phyloP scores from a whole-genome alignment of 352 stramenopile species.

The Blastocystis sp. region DNA sequence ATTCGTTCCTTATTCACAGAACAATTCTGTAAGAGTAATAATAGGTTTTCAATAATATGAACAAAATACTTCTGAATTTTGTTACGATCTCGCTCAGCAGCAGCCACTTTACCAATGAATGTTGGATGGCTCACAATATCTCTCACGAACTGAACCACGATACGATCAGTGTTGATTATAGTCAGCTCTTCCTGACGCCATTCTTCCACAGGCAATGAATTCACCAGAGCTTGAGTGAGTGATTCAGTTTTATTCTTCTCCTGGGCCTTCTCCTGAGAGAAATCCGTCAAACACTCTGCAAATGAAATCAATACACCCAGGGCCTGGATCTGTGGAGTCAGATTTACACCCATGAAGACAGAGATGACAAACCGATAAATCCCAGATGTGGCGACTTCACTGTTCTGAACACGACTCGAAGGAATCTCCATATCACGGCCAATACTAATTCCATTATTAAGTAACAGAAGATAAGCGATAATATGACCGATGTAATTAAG shows the following conservation, averaged over 20 bases:
- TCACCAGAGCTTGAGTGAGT: background rate
- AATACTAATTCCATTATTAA: background rate
- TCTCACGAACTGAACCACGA: constrained; percentile 9
- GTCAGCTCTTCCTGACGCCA: background rate
- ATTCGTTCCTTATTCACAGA: background rate
- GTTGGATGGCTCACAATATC: background rate
- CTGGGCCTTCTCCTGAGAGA: background rate
- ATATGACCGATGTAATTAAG: constrained; percentile 44
- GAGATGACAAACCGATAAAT: constrained; percentile 24
- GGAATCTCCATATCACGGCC: background rate
- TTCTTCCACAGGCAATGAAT: background rate
- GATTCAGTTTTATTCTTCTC: background rate
- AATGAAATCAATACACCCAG: constrained; percentile 34
- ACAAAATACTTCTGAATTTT: constrained; percentile 63
- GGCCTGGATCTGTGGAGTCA: constrained; percentile 41
- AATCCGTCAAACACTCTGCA: background rate
- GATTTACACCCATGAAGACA: constrained; percentile 5
- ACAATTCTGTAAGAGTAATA: constrained; percentile 26
- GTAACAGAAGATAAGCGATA: constrained; percentile 45
- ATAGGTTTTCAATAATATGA: constrained; percentile 58
- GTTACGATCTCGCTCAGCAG: background rate
- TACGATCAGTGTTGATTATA: background rate
- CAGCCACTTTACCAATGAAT: constrained; percentile 29
- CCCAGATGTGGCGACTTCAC: background rate
- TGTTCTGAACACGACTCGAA: background rate